These are phyloP conservation scores for Lathyrus sativus DNA, from an alignment of 306 rosid species.

Conservation along the genomic window DNA sequence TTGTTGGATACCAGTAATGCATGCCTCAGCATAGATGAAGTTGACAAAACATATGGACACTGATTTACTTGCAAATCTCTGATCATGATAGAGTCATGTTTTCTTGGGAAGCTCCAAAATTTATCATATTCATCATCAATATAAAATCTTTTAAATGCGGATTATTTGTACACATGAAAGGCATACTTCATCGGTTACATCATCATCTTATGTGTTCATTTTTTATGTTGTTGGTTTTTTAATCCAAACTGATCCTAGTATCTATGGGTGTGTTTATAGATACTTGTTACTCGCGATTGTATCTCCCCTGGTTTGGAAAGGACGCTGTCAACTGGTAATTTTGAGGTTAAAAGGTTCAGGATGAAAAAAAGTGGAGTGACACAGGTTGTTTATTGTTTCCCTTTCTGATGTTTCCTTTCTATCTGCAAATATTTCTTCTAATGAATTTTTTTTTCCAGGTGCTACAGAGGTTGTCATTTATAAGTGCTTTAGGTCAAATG, in stretches of 20 bases:
- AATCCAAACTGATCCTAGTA: constrained; percentile 6
- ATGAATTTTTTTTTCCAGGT: constrained; percentile 53
- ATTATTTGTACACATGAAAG: constrained; percentile 17
- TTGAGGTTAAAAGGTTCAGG: constrained; percentile 74
- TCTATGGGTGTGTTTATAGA: constrained; percentile 39
- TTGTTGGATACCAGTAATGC: constrained; percentile 17
- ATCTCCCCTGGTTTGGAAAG: constrained; percentile 74
- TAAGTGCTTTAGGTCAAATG: constrained; percentile 78
- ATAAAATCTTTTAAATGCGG: constrained; percentile 8
- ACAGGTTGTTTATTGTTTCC: constrained; percentile 56
- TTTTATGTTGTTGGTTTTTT: constrained; percentile 16
- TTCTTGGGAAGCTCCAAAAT: constrained; percentile 28
- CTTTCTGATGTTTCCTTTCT: neutral
- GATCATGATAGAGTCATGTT: neutral
- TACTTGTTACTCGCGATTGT: constrained; percentile 31
- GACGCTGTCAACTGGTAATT: constrained; percentile 89
- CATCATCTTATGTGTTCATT: constrained; percentile 22
- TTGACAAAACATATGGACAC: constrained; percentile 15
- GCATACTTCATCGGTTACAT: constrained; percentile 2
- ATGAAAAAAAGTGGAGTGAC: constrained; percentile 92
- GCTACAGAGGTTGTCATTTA: constrained; percentile 78
- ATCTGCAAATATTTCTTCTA: constrained; percentile 18
- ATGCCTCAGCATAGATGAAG: constrained; percentile 20
- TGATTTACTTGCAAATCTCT: constrained; percentile 16
- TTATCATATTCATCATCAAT: neutral